These are phyloP conservation scores for Curvularia verruculosa DNA, from an alignment of 2,329 filamentous ascomycete genomes.

Conservation along the genomic window DNA sequence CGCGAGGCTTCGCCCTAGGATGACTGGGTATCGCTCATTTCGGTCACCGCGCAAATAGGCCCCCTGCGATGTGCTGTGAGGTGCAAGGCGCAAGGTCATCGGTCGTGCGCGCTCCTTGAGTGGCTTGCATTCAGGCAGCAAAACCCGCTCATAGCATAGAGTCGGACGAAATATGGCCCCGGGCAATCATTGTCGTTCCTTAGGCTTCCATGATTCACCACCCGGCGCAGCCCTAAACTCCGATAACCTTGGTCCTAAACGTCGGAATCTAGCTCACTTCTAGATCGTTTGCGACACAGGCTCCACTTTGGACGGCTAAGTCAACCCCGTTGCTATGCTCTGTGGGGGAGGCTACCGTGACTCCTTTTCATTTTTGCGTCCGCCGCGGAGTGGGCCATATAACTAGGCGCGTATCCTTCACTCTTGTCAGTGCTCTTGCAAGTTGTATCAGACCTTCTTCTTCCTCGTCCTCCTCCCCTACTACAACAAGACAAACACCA, in stretches of 20 bases:
- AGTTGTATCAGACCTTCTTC: too few relatives aligned
- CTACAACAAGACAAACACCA: background rate
- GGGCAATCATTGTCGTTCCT: background rate
- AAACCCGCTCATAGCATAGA: background rate
- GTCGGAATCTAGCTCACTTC: background rate
- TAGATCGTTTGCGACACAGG: background rate
- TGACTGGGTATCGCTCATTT: background rate
- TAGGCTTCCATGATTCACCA: background rate
- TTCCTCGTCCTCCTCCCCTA: background rate
- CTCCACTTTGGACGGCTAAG: background rate
- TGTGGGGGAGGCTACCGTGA: background rate
- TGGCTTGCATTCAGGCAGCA: slow-evolving; percentile 16
- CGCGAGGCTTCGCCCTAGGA: background rate
- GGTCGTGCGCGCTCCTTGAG: background rate
- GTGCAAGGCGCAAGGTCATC: slow-evolving; percentile 12
- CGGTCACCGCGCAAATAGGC: background rate
- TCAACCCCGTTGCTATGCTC: background rate
- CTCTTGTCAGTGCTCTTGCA: background rate
- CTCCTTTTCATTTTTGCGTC: background rate
- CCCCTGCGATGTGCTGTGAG: slow-evolving; percentile 10
- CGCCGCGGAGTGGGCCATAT: background rate
- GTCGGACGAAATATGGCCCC: background rate
- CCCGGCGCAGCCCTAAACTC: background rate
- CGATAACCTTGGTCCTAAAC: background rate
- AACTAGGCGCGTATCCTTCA: slow-evolving; percentile 2